Percentiles rank a stretch among this genome's conserved stretches.
Evolutionary conservation across 208 protist species (phyloP).

Genomic region (Acanthamoeba rhysodes): DNA sequence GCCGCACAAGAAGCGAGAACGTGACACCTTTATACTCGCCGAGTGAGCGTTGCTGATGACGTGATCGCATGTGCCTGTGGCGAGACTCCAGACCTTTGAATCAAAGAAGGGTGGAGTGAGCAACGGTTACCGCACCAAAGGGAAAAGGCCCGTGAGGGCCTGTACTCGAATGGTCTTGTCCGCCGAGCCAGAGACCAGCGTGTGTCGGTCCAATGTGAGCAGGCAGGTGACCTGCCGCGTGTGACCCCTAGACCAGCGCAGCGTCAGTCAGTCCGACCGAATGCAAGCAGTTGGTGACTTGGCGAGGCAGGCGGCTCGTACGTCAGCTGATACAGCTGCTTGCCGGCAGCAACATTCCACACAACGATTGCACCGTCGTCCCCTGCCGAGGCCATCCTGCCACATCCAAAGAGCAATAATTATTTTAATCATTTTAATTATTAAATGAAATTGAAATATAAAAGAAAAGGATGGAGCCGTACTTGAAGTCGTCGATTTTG

Average conservation of each 20-base stretch:
- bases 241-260: not conserved
- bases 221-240: conserved; percentile 65
- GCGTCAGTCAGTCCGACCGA: not conserved
- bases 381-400: conserved; percentile 49
- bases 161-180: conserved; percentile 68
- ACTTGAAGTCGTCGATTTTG: conserved; percentile 70
- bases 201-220: conserved; percentile 58
- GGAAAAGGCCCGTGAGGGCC: not conserved
- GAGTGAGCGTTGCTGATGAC: conserved; percentile 53
- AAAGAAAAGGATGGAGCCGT: not conserved
- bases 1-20: not conserved
- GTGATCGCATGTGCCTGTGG: conserved; percentile 56
- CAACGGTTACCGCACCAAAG: not conserved
- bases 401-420: not conserved
- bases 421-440: not conserved
- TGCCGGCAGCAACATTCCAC: conserved; percentile 64
- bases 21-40: conserved; percentile 10
- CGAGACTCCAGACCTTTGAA: conserved; percentile 61
- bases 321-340: conserved; percentile 19
- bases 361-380: conserved; percentile 63
- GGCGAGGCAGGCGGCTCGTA: not conserved
- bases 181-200: conserved; percentile 69
- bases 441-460: not conserved
- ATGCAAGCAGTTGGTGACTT: not conserved
- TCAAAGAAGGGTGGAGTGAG: not conserved